Evolutionary conservation across 345 rosid species (phyloP).

Genomic region (Barbarea vulgaris): DNA sequence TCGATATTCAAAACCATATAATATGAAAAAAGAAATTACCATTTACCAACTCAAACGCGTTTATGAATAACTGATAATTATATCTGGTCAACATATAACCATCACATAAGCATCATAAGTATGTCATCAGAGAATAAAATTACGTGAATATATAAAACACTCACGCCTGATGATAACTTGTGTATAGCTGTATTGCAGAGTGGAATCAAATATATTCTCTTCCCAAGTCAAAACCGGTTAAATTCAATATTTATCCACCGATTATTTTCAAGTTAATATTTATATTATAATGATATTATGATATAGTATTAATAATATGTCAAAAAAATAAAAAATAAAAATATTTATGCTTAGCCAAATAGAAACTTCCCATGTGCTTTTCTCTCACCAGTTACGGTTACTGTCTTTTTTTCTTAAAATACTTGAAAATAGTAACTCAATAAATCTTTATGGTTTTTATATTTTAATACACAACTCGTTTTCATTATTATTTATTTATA

Average conservation of each 20-base stretch:
- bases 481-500: neutral
- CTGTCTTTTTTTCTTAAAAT: slow-evolving; percentile 11
- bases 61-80: neutral
- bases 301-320: slow-evolving; percentile 3
- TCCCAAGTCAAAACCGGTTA: slow-evolving; percentile 22
- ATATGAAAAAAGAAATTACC: neutral
- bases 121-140: slow-evolving; percentile 2
- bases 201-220: neutral
- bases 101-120: slow-evolving; percentile 6
- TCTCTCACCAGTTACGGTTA: slow-evolving; percentile 24
- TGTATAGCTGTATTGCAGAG: slow-evolving; percentile 23
- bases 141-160: slow-evolving; percentile 15
- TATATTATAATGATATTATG: neutral
- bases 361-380: slow-evolving; percentile 36
- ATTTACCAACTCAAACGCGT: slow-evolving; percentile 8
- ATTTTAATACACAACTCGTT: neutral
- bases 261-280: neutral
- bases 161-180: slow-evolving; percentile 2
- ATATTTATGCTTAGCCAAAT: neutral
- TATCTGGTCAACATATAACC: slow-evolving; percentile 3
- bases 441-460: neutral
- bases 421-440: neutral
- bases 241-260: slow-evolving; percentile 32
- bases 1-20: neutral
- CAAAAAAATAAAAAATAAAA: neutral